A percentile compares a stretch with the other conserved stretches of the same genome.
Evolutionary conservation across 164 flowering plant genomes (phyloP).

Genomic region (Chimonanthus praecox): DNA sequence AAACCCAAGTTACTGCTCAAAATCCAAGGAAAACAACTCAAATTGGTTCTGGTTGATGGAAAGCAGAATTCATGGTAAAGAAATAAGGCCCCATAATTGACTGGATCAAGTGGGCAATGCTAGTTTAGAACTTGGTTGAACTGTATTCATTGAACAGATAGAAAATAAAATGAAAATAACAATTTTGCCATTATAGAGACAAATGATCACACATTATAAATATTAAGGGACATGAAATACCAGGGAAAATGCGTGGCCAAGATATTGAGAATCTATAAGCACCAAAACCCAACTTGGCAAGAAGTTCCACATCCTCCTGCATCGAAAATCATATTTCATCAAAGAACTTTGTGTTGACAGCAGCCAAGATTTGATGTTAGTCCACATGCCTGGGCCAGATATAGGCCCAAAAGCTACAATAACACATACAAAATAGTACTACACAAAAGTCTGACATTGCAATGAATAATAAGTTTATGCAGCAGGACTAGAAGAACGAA

Average conservation of each 20-base stretch:
- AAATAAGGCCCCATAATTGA: not conserved
- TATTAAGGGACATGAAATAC: slow-evolving; percentile 26
- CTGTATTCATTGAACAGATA: not conserved
- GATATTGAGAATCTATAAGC: slow-evolving; percentile 92
- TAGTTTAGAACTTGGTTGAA: not conserved
- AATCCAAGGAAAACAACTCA: not conserved
- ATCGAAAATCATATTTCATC: slow-evolving; percentile 3
- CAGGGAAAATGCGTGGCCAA: slow-evolving; percentile 92
- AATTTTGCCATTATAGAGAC: not conserved
- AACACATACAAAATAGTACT: no score
- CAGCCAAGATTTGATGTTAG: not conserved
- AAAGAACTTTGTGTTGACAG: not conserved
- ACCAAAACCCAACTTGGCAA: slow-evolving; percentile 74
- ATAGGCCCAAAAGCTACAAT: no score
- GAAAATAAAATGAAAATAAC: not conserved
- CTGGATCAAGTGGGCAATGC: not conserved
- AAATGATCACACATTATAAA: not conserved
- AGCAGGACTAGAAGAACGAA: no score
- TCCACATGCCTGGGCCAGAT: no score
- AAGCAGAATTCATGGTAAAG: not conserved
- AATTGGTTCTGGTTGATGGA: not conserved
- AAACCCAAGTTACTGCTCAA: not conserved
- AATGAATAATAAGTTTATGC: no score
- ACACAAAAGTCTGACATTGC: no score
- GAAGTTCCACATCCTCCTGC: slow-evolving; percentile 86